A percentile compares a stretch with the other conserved stretches of the same genome.
Evolutionary conservation across 2,329 filamentous ascomycete species (phyloP).

Genomic region (Venturia aucupariae): DNA sequence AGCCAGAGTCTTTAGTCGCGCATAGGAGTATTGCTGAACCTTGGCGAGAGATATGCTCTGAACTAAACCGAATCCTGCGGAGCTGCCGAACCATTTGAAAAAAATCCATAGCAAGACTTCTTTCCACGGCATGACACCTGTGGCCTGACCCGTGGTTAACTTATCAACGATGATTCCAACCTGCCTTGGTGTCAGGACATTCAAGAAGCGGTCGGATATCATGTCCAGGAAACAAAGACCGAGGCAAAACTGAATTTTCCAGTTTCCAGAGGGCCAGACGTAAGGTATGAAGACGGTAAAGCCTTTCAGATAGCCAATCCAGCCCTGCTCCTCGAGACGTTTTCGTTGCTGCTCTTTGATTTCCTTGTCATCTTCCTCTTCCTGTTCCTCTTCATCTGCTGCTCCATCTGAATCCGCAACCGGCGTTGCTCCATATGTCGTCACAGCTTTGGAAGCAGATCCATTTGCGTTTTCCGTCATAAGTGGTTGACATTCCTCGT

Average conservation of each 20-base stretch:
- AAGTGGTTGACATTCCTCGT: constrained; percentile 12
- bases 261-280: constrained; percentile 64
- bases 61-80: constrained; percentile 42
- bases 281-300: constrained; percentile 70
- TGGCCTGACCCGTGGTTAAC: constrained; percentile 43
- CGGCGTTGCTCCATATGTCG: constrained; percentile 9
- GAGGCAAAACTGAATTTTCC: constrained; percentile 57
- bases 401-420: neutral
- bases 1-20: constrained; percentile 48
- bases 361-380: constrained; percentile 45
- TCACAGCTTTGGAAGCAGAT: neutral
- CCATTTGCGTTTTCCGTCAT: neutral
- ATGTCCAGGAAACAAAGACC: constrained; percentile 59
- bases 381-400: constrained; percentile 31
- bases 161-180: constrained; percentile 70
- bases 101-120: constrained; percentile 44
- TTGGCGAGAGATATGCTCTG: constrained; percentile 44
- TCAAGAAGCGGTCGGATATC: constrained; percentile 60
- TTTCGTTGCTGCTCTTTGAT: constrained; percentile 46
- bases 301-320: constrained; percentile 66
- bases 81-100: constrained; percentile 41
- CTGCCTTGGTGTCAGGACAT: constrained; percentile 71
- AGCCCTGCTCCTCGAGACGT: constrained; percentile 63
- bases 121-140: constrained; percentile 41
- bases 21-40: constrained; percentile 49